A percentile compares a stretch with the other conserved stretches of the same genome.
phyloP scores from a whole-genome alignment of 495 filamentous ascomycete genomes.

The Neurospora sp. region DNA sequence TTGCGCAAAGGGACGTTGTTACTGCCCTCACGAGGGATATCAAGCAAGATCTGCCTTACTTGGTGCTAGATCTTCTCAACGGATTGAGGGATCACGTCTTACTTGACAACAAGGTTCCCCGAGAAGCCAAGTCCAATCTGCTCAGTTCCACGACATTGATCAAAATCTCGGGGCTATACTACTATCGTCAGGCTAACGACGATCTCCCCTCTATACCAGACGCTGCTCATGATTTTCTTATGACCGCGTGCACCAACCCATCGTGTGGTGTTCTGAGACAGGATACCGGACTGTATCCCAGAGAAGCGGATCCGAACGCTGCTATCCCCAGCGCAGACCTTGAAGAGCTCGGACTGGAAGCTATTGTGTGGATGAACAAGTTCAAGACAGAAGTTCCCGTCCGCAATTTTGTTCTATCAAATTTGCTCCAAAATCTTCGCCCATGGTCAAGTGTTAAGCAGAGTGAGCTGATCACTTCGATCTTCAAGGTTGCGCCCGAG shows the following conservation, averaged over 20 bases:
- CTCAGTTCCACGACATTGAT: slow-evolving; percentile 61
- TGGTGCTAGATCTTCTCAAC: slow-evolving; percentile 58
- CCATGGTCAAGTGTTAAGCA: slow-evolving; percentile 76
- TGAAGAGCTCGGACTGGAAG: slow-evolving; percentile 62
- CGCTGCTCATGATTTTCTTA: slow-evolving; percentile 59
- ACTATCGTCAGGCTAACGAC: slow-evolving; percentile 35
- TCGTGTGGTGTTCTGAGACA: slow-evolving; percentile 58
- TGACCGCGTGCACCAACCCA: slow-evolving; percentile 60
- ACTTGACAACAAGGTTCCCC: slow-evolving; percentile 55
- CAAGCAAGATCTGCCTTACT: slow-evolving; percentile 59
- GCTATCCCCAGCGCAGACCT: slow-evolving; percentile 24
- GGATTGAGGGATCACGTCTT: slow-evolving; percentile 55
- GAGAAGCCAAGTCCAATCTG: slow-evolving; percentile 60
- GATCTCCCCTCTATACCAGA: slow-evolving; percentile 40
- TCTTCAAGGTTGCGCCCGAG: slow-evolving; percentile 75
- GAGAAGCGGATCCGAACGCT: slow-evolving; percentile 49
- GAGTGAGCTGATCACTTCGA: slow-evolving; percentile 65
- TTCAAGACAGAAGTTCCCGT: slow-evolving; percentile 58
- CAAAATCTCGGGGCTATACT: slow-evolving; percentile 61
- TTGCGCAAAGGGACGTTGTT: slow-evolving; percentile 62
- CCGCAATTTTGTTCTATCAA: slow-evolving; percentile 61
- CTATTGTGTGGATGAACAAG: slow-evolving; percentile 54
- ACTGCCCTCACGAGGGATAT: slow-evolving; percentile 59
- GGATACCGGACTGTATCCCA: slow-evolving; percentile 63
- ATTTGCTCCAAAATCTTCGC: slow-evolving; percentile 68